Conservation (phyloP, 495 filamentous ascomycete species). For the Lasiosphaeria miniovina region DNA sequence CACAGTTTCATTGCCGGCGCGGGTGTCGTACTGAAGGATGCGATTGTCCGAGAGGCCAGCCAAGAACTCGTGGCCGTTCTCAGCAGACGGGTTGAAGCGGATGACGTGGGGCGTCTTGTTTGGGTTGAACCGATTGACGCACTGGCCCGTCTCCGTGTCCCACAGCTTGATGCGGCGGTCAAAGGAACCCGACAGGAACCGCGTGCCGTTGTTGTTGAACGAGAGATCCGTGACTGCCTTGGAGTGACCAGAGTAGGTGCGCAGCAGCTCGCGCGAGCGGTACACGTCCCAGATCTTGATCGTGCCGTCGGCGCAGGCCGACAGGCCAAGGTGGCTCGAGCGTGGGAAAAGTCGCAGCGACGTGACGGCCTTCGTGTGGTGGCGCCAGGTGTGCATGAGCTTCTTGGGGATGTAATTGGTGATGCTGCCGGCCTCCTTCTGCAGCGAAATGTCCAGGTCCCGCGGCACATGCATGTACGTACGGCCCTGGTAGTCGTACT, state of each 20-base stretch:
- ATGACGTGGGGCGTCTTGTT: slow-evolving; percentile 95
- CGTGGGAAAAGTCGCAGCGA: slow-evolving; percentile 83
- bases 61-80: slow-evolving; percentile 84
- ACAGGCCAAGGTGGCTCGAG: slow-evolving; percentile 84
- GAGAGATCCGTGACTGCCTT: slow-evolving; percentile 88
- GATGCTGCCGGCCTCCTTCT: slow-evolving; percentile 70
- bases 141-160: slow-evolving; percentile 94
- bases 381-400: slow-evolving; percentile 82
- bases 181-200: slow-evolving; percentile 88
- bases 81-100: slow-evolving; percentile 78
- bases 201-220: slow-evolving; percentile 77
- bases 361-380: slow-evolving; percentile 81
- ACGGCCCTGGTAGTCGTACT: slow-evolving; percentile 87
- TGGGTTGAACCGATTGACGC: slow-evolving; percentile 79
- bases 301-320: slow-evolving; percentile 78
- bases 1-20: slow-evolving; percentile 70
- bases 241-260: slow-evolving; percentile 84
- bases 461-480: slow-evolving; percentile 97
- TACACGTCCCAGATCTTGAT: slow-evolving; percentile 96
- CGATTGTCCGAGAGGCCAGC: slow-evolving; percentile 97
- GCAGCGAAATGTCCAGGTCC: slow-evolving; percentile 85
- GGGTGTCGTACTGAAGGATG: slow-evolving; percentile 95
- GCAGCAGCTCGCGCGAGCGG: slow-evolving; percentile 79
- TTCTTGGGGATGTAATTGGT: slow-evolving; percentile 96
- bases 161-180: slow-evolving; percentile 95